Conservation (phyloP, 345 rosid genomes). For the Citrus inodora region DNA sequence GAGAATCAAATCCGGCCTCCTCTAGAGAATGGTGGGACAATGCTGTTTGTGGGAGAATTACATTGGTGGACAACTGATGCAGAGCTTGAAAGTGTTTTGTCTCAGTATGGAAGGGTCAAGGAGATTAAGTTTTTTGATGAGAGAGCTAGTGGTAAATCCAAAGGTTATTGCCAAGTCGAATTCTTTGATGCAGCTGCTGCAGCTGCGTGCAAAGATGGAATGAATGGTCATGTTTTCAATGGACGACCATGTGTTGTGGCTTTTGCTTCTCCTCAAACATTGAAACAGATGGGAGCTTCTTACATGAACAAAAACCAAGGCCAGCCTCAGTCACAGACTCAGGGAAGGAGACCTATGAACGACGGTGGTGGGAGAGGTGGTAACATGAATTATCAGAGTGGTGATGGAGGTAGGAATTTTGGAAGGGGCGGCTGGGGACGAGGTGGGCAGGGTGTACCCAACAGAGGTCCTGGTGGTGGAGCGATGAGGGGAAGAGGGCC, state of each 20-base stretch:
- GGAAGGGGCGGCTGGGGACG: slow-evolving; percentile 81
- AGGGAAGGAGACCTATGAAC: slow-evolving; percentile 62
- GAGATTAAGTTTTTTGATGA: slow-evolving; percentile 86
- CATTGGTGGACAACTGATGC: slow-evolving; percentile 97
- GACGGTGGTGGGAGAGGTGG: slow-evolving; percentile 71
- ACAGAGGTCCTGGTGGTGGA: slow-evolving; percentile 66
- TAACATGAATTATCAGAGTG: slow-evolving; percentile 62
- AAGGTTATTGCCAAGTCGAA: slow-evolving; percentile 89
- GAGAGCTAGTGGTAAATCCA: slow-evolving; percentile 85
- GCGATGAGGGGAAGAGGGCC: slow-evolving; percentile 57
- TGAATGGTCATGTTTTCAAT: slow-evolving; percentile 66
- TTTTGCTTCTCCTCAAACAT: slow-evolving; percentile 77
- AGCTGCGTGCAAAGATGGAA: slow-evolving; percentile 77
- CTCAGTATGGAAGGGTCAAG: slow-evolving; percentile 77
- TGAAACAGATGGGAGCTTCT: slow-evolving; percentile 80
- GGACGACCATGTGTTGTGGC: slow-evolving; percentile 84
- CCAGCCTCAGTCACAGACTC: slow-evolving; percentile 61
- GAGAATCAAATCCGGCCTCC: slow-evolving; percentile 60
- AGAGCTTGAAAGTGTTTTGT: slow-evolving; percentile 62
- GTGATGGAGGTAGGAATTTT: slow-evolving; percentile 66
- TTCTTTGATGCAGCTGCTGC: slow-evolving; percentile 68
- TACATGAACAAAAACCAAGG: slow-evolving; percentile 61
- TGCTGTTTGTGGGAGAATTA: slow-evolving; percentile 70
- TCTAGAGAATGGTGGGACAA: slow-evolving; percentile 67
- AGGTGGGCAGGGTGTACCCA: slow-evolving; percentile 59